Base-by-base conservation (phyloP, 2,329 filamentous ascomycete species). In the Paraphaeosphaeria sporulosa region DNA sequence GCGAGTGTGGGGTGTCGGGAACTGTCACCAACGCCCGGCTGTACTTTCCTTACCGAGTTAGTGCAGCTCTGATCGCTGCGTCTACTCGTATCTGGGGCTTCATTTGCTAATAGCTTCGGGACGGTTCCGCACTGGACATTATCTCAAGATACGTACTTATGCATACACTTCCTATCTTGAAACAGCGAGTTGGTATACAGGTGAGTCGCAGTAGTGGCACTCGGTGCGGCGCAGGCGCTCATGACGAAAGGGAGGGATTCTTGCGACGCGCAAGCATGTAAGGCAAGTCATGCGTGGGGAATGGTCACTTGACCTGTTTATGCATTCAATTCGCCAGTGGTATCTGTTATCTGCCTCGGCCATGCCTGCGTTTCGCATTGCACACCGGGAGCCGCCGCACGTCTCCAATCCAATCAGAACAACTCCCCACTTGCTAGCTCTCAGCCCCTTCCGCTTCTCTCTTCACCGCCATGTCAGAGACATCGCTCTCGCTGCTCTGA, bases 331-430 rank as follows among this genome's bases (percentile, higher is more conserved):
- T 63, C 55, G 59, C 55, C 58, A 30, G 62, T 76, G 70, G 67
- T 73, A 70, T 72, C 68, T 71, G 70, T 64, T 74, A 71, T 74
- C 68, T 72, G 68, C 55, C 58, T 8, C 60, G 61, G 64, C 51
- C 60, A 52, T 70, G 69, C 66, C 67, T 64, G 58, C 59, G 57
- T 59, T n/a, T 8, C 38, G 17, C 38, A 38, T 64, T 43, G 65
- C 68, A 64, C 69, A 63, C 68, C 60, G 64, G 60, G 68, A 50
- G 54, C 62, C 60, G 60, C 62, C 64, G 54, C 56, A 55, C 58
- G 13, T 44, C 58, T 51, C 57, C 63, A 64, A 63, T 40, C 61
- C 69, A 62, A 59, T 64, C 51, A 54, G 21, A 42, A 19, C 12
- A 6, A 15, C 10, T 30, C 23, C 25, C 34, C 38, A 27, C 51